Percentiles rank a stretch among this genome's conserved stretches.
Conservation (phyloP, 306 rosid species). For the Glycine soja region DNA sequence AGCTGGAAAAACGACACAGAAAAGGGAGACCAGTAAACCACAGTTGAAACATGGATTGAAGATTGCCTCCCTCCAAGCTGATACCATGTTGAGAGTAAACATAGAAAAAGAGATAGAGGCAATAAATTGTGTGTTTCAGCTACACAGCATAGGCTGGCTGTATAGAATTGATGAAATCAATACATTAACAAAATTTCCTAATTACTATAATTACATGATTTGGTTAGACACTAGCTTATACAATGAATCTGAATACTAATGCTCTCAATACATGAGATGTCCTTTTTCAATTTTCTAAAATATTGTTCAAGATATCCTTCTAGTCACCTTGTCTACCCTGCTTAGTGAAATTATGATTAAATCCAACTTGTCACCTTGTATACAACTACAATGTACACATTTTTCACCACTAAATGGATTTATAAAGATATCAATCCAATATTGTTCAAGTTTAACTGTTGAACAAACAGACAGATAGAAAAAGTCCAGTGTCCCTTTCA, state of each 20-base stretch:
- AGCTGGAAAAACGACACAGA: not conserved
- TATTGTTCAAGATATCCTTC: constrained; percentile 4
- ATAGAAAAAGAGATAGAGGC: not conserved
- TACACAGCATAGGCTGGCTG: not conserved
- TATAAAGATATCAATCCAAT: constrained; percentile 8
- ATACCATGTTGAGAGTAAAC: not conserved
- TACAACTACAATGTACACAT: constrained; percentile 16
- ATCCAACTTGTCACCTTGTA: constrained; percentile 38
- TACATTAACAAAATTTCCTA: not conserved
- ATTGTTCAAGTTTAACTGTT: constrained; percentile 10
- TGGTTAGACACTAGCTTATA: not conserved
- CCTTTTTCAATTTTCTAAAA: constrained; percentile 18
- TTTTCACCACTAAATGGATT: constrained; percentile 13
- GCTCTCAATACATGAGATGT: constrained; percentile 2
- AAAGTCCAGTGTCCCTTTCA: constrained; percentile 23
- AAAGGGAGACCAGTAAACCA: not conserved
- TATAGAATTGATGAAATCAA: not conserved
- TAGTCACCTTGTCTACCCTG: not conserved
- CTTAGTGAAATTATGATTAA: constrained; percentile 5
- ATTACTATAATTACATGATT: not conserved
- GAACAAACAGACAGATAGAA: constrained; percentile 18
- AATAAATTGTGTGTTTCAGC: not conserved
- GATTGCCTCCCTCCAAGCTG: not conserved
- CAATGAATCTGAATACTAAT: not conserved
- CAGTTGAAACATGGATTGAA: constrained; percentile 4